Base-by-base conservation (phyloP, 805 yeast species). In the Candida parachauliodes region DNA sequence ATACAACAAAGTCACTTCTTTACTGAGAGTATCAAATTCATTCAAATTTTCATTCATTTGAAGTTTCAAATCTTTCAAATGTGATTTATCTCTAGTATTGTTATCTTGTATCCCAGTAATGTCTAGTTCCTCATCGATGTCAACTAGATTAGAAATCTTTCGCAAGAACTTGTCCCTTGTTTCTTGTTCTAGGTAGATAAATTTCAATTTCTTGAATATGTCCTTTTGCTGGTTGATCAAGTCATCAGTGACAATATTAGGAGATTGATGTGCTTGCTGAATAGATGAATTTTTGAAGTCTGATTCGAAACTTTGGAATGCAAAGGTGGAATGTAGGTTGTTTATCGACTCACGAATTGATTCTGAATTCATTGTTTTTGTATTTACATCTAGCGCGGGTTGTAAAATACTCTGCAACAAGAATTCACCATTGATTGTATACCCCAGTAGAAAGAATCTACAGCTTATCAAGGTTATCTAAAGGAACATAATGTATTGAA, bases 121-220 rank as follows among this genome's bases (percentile, higher is more conserved):
- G 23, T 59, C 61, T 19, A 45, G 47, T 5, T 49, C 42, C 16
- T 44, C 35, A 25, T 28, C 39, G 18, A 34, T 34, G 5, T 39
- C 31, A 19, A 37, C 39, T 21, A 40, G 57, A 64, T 39, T 37
- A 9, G 77, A 60, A 8, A 83, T 59, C 19, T 65, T 61, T 25
- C 83, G 59, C 25, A 83, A 59, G 55, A 83, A 83, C 54, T 76
- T 73, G 45, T 81, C 85, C 44, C 83, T 75, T 3, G 88, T 72
- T 44, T 81, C 88, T 49, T 81, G 84, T 52, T 83, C 91, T 28
- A 81, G 54, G 50, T 79, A 83, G 39, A 79, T 72, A 44, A 80
- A 80, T 48, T 80, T 79, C 28, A 82, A 60, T 41, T 80, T 71
- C 12, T 74, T 70, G 41, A 75, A 74, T 18, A 70, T 50, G 44